Base-by-base conservation (phyloP, 2,329 filamentous ascomycete species). In the Aureobasidium sp. region DNA sequence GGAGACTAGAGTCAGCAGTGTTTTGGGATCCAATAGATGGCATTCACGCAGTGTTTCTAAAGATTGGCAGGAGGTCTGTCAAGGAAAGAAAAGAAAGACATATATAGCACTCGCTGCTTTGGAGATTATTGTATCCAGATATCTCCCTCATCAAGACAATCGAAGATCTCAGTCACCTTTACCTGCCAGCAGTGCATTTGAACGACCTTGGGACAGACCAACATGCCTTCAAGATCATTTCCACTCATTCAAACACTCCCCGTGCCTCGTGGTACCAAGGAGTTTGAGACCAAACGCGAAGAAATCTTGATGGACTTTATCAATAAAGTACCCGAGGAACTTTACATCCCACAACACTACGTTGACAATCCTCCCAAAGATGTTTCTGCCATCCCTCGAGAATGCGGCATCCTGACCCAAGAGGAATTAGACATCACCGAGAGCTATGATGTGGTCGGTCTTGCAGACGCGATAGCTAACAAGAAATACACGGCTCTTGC, bases 371-470 rank as follows among this genome's bases (percentile, higher is more conserved):
- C 27, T 30, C 27, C 27, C 27, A 6, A 6, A 12, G 39, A 42
- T 16, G 39, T 42, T 8, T 27, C 39, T 16, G 10, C 21, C 2
- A 50, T 40, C 4, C 47, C 47, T 17, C 7, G 21, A 4, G 17
- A 12, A 3, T 50, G 47, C n/a, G 32, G 32, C 21, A 39, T 50
- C 6, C 21, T 48, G 2, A 29, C 10, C 16, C 16, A n/a, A 3
- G 21, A 38, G 6, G 35, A 50, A 24, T 10, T 39, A 1, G 62
- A 59, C 16, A 68, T 60, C n/a, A 69, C 60, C 1, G 66, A 68
- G 53, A 68, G 68, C 21, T 68, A 62, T 7, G 63, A 59, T 6
- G 67, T 61, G 2, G 60, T 60, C 0, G 63, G 58, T 32, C 65
- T 65, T 12, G 66, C 67, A 11, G 63, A 58, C 2, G 60, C 59